Evolutionary conservation across 2,329 filamentous ascomycete species (phyloP).

Genomic region (Ceratocystis variospora): DNA sequence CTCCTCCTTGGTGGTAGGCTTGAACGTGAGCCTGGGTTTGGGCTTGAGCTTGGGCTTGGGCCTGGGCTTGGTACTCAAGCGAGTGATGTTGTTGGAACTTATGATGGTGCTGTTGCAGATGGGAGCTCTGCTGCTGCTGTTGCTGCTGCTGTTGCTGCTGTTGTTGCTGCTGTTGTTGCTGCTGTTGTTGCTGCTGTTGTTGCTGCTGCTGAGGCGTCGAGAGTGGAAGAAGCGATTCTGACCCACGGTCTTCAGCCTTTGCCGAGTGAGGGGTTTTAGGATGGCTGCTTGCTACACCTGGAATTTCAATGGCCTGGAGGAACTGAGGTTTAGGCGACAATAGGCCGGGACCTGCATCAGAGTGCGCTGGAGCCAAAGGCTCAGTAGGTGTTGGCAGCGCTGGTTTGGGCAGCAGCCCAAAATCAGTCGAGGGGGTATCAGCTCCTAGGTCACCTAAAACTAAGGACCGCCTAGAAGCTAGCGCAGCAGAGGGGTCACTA

Average conservation of each 20-base stretch:
- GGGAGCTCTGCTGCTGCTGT: conserved; percentile 21
- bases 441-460: background rate
- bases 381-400: background rate
- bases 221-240: conserved; percentile 1
- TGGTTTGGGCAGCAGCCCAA: background rate
- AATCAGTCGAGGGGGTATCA: background rate
- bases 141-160: conserved; percentile 9
- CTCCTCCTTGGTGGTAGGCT: conserved; percentile 9
- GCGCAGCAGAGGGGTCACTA: background rate
- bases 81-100: conserved; percentile 21
- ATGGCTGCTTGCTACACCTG: background rate
- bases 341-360: conserved; percentile 16
- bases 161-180: conserved; percentile 6
- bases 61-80: conserved; percentile 14
- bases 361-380: background rate
- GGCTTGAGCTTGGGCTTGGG: conserved; percentile 12
- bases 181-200: conserved; percentile 10
- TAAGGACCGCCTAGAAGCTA: background rate
- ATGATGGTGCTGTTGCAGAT: conserved; percentile 22
- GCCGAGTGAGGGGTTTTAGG: conserved; percentile 18
- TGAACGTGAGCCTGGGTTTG: conserved; percentile 7
- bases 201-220: background rate
- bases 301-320: background rate
- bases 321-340: conserved; percentile 15
- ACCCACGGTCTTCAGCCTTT: background rate